Base-by-base conservation (phyloP, 1,139 yeast genomes). In the Kazachstania sp. region DNA sequence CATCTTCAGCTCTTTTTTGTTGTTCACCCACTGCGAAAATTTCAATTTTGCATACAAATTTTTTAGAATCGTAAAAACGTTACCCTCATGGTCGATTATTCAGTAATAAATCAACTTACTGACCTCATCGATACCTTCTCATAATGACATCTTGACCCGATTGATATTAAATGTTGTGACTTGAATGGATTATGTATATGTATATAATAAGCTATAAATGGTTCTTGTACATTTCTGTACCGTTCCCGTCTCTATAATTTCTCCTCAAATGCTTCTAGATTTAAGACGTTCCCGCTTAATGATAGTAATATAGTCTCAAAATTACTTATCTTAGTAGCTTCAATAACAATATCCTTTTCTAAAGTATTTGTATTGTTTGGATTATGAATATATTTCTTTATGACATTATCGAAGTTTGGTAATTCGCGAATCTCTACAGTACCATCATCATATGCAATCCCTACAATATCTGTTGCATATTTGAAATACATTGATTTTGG, bases 381-480 rank as follows among this genome's bases (percentile, higher is more conserved):
- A 37, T 50, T 45, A 44, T 54, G 55, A 30, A 52, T 47, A 47
- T 56, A 54, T 23, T 48, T 43, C 35, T 51, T 51, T 19, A 56
- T 36, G 5, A 52, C 43, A 5, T 49, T 45, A 18, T 50, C 45
- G 39, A 60, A 59, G 38, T 55, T 49, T 12, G 46, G 45, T 13
- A 60, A 35, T 31, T 51, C 51, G 45, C 62, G 56, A n/a, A 60
- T 23, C 43, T 60, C 61, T 12, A 61, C 50, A 8, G 49, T 32
- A 1, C 61, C 60, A 45, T 57, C 54, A 8, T 46, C 47, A 39
- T 54, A 58, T 13, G 62, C 60, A 13, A 60, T 45, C 2, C 57
- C 53, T n/a, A 58, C 50, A 12, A 47, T 43, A 43, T 61, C 65
- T 18, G 49, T 48, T 12, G 42, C 32, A 20, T 52, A 56, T 29